phyloP scores from a whole-genome alignment of 2,329 filamentous ascomycete genomes.

The Penicillium sp. region DNA sequence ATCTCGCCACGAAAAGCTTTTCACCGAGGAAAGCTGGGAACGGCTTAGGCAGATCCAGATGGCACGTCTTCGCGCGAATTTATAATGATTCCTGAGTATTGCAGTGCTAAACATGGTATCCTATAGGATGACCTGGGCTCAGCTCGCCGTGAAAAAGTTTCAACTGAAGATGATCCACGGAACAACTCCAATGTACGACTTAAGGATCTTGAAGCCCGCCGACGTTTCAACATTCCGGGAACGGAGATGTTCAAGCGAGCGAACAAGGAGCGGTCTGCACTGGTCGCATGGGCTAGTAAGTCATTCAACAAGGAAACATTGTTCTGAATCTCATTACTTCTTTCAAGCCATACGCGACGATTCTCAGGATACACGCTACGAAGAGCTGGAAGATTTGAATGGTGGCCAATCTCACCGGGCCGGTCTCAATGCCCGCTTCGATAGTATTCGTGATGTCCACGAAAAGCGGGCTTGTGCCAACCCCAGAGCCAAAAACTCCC shows the following conservation, averaged over 20 bases:
- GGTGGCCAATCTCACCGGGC: conserved; percentile 42
- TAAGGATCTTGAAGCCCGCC: conserved; percentile 28
- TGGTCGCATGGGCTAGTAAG: conserved; percentile 38
- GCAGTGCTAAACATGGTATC: not conserved
- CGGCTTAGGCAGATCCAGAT: conserved; percentile 26
- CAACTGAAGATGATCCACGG: conserved; percentile 28
- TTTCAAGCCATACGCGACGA: not conserved
- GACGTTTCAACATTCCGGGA: conserved; percentile 31
- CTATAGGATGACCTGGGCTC: conserved; percentile 40
- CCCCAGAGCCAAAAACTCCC: not conserved
- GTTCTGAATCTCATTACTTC: conserved; percentile 7
- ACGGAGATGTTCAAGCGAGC: conserved; percentile 21
- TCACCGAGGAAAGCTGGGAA: not conserved
- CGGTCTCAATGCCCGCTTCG: conserved; percentile 19
- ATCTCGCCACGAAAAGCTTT: not conserved
- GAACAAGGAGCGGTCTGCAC: not conserved
- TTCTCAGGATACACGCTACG: conserved; percentile 30
- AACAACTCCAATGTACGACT: conserved; percentile 12
- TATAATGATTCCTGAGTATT: not conserved
- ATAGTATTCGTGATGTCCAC: not conserved
- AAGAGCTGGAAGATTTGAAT: conserved; percentile 33
- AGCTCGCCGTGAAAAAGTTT: conserved; percentile 36
- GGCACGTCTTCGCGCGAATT: conserved; percentile 15
- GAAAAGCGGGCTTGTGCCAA: not conserved
- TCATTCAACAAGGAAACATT: not conserved